Conservation (phyloP, 805 yeast genomes). For the Candida nanaspora region DNA sequence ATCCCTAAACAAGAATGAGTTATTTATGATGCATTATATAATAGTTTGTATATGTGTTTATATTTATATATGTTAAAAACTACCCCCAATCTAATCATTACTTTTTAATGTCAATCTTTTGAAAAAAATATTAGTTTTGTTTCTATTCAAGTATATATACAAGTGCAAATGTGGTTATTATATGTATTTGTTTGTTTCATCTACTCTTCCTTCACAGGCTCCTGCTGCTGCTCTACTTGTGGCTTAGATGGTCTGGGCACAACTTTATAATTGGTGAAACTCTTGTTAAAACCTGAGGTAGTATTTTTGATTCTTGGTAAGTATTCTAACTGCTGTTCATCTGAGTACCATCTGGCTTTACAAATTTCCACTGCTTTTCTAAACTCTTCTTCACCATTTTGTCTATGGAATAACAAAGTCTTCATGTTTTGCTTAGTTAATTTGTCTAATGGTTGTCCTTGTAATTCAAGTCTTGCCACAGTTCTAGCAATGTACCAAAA, state of each 20-base stretch:
- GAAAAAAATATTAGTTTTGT: too few species aligned
- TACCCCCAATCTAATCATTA: too few species aligned
- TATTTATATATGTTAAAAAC: background rate
- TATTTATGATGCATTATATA: too few species aligned
- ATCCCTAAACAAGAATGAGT: constrained; percentile 15
- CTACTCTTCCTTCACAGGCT: background rate
- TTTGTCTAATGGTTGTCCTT: constrained; percentile 43
- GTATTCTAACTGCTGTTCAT: constrained; percentile 9
- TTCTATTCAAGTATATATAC: background rate
- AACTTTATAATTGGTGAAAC: constrained; percentile 20
- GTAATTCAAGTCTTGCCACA: constrained; percentile 73
- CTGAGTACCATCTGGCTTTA: constrained; percentile 37
- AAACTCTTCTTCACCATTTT: constrained; percentile 48
- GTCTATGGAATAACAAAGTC: constrained; percentile 38
- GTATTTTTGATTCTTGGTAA: constrained; percentile 24
- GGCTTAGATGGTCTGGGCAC: constrained; percentile 23
- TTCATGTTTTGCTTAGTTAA: constrained; percentile 51
- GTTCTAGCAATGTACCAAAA: constrained; percentile 74
- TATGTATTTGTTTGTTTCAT: background rate
- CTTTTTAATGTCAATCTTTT: background rate
- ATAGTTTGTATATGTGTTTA: background rate
- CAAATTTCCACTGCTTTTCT: constrained; percentile 53
- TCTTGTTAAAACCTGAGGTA: constrained; percentile 23
- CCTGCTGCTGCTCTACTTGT: too few species aligned
- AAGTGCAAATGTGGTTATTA: background rate